phyloP scores from a whole-genome alignment of 805 yeast species.

The Cyberlindnera americana region DNA sequence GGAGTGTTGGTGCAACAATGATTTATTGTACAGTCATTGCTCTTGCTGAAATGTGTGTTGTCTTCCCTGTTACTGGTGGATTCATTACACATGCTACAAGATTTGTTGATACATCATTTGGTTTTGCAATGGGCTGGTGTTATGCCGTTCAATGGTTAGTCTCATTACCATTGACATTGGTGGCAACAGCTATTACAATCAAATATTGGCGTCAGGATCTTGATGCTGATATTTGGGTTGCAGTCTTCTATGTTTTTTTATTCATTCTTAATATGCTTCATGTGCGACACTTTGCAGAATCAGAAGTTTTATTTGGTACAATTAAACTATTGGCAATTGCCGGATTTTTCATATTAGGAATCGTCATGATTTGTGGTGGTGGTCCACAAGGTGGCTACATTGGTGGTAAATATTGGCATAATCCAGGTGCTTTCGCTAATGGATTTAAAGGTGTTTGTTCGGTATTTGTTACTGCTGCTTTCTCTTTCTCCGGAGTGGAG shows the following conservation, averaged over 20 bases:
- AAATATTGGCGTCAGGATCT: conserved; percentile 46
- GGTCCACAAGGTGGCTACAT: conserved; percentile 46
- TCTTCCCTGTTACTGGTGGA: conserved; percentile 52
- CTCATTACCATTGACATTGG: conserved; percentile 52
- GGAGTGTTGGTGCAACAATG: conserved; percentile 51
- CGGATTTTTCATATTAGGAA: conserved; percentile 47
- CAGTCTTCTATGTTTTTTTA: conserved; percentile 46
- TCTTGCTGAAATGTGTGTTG: conserved; percentile 49
- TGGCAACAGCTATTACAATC: conserved; percentile 56
- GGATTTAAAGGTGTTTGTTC: conserved; percentile 67
- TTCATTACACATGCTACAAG: conserved; percentile 47
- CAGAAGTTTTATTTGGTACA: conserved; percentile 46
- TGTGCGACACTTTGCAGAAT: conserved; percentile 53
- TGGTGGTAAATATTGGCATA: conserved; percentile 48
- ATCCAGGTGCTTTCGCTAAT: conserved; percentile 50
- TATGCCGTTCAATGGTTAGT: conserved; percentile 54
- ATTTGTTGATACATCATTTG: conserved; percentile 52
- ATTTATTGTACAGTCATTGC: conserved; percentile 56
- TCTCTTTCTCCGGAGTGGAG: conserved; percentile 71
- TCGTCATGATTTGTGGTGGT: conserved; percentile 52
- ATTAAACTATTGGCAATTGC: conserved; percentile 46
- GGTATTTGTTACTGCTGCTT: conserved; percentile 72
- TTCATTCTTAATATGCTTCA: conserved; percentile 46
- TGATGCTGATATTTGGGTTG: conserved; percentile 58
- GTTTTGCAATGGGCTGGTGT: conserved; percentile 50